These are phyloP conservation scores for Combretum micranthum DNA, from an alignment of 345 rosid genomes.

Conservation along the genomic window DNA sequence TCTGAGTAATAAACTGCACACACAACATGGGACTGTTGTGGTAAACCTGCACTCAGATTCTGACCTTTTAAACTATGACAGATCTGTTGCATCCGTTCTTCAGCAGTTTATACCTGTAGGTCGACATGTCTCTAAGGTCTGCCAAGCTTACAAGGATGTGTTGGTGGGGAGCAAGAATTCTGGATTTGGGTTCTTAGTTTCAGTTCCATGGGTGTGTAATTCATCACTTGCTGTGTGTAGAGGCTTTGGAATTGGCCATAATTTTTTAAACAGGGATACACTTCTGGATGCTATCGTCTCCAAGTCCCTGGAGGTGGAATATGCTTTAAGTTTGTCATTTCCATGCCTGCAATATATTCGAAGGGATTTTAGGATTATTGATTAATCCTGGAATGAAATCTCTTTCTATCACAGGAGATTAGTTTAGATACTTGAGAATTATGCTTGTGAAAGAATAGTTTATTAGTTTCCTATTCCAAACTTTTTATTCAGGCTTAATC, in stretches of 20 bases:
- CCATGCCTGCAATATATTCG: conserved; percentile 57
- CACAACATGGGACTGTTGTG: conserved; percentile 70
- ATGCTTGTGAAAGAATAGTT: too few species aligned
- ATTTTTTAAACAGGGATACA: conserved; percentile 22
- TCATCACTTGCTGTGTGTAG: conserved; percentile 62
- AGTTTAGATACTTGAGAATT: too few species aligned
- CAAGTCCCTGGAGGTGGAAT: conserved; percentile 48
- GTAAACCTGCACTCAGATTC: conserved; percentile 84
- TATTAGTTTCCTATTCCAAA: too few species aligned
- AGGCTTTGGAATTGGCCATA: conserved; percentile 27
- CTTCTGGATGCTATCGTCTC: conserved; percentile 32
- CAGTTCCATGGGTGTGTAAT: conserved; percentile 81
- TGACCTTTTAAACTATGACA: conserved; percentile 18
- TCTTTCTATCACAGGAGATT: too few species aligned
- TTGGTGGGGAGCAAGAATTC: conserved; percentile 21
- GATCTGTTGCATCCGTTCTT: conserved; percentile 19
- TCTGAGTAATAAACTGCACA: conserved; percentile 48
- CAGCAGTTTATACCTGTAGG: conserved; percentile 38
- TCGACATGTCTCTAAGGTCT: conserved; percentile 43
- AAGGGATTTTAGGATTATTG: conserved; percentile 20
- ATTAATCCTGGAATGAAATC: not conserved
- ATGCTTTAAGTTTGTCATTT: conserved; percentile 50
- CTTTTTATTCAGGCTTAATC: too few species aligned
- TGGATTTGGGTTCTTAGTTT: conserved; percentile 48
- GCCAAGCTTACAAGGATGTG: conserved; percentile 51